These are phyloP conservation scores for Caryocar brasiliense DNA, from an alignment of 441 rosid species.

Conservation along the genomic window DNA sequence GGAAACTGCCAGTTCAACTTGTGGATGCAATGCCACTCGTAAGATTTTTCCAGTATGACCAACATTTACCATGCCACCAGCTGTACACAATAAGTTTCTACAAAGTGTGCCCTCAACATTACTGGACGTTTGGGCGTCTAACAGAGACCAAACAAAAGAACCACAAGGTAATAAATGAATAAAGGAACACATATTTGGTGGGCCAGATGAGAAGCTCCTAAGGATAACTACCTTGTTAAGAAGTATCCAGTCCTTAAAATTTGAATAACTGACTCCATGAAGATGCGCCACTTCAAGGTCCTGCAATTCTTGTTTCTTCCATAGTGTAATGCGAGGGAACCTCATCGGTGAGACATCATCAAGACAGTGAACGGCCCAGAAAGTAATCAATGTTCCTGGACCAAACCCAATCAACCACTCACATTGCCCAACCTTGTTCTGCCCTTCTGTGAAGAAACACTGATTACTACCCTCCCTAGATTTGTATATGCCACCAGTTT, in stretches of 20 bases:
- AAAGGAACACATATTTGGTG: constrained; percentile 56
- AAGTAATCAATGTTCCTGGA: constrained; percentile 52
- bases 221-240: constrained; percentile 48
- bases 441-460: constrained; percentile 27
- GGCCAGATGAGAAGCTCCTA: constrained; percentile 45
- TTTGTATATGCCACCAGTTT: constrained; percentile 40
- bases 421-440: constrained; percentile 45
- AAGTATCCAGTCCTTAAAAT: constrained; percentile 25
- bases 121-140: constrained; percentile 28
- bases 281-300: constrained; percentile 27
- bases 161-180: constrained; percentile 47
- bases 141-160: constrained; percentile 47
- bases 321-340: constrained; percentile 67
- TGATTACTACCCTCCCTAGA: constrained; percentile 34
- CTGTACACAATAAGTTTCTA: constrained; percentile 24
- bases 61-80: constrained; percentile 29
- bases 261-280: constrained; percentile 23
- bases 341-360: constrained; percentile 75
- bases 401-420: constrained; percentile 93
- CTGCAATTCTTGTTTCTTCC: constrained; percentile 54
- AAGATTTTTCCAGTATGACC: constrained; percentile 65
- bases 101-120: constrained; percentile 27
- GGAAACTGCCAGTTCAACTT: constrained; percentile 54
- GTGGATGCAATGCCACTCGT: constrained; percentile 61
- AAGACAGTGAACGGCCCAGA: constrained; percentile 92